Evolutionary conservation across 78 protist genomes (phyloP).

Genomic region (Isochrysis galbana): DNA sequence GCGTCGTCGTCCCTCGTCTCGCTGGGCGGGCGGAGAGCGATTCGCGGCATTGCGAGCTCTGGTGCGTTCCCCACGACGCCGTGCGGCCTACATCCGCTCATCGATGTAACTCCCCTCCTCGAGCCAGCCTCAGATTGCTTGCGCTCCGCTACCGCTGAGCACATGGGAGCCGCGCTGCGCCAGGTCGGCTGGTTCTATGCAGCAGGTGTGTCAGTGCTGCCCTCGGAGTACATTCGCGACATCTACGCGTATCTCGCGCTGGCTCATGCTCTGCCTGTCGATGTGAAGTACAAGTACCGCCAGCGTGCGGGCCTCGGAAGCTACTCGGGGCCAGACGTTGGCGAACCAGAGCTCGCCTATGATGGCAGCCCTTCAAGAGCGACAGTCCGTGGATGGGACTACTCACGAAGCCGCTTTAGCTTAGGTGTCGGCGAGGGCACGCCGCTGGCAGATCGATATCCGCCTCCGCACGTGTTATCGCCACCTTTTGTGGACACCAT

Average conservation of each 20-base stretch:
- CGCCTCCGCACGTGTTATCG: too few species aligned
- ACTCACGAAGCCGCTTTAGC: neutral
- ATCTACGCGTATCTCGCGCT: neutral
- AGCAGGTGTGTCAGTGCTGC: neutral
- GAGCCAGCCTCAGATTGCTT: too few species aligned
- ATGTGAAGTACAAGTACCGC: neutral
- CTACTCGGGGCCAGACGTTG: neutral
- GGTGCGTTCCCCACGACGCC: too few species aligned
- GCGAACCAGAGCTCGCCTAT: neutral
- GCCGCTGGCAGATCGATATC: too few species aligned
- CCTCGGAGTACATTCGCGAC: neutral
- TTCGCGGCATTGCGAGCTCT: too few species aligned
- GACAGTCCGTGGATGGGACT: neutral
- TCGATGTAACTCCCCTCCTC: too few species aligned
- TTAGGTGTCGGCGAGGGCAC: neutral
- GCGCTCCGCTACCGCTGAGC: too few species aligned
- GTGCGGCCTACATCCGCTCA: too few species aligned
- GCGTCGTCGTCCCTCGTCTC: too few species aligned
- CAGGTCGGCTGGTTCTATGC: neutral
- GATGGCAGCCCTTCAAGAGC: neutral
- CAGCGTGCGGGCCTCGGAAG: neutral
- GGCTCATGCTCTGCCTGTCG: neutral
- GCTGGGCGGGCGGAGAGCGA: too few species aligned
- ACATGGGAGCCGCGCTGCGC: conserved; percentile 1
- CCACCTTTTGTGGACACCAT: neutral